Base-by-base conservation (phyloP, 192 early-diverging fungal genomes). In the Helicostylum pulchrum region DNA sequence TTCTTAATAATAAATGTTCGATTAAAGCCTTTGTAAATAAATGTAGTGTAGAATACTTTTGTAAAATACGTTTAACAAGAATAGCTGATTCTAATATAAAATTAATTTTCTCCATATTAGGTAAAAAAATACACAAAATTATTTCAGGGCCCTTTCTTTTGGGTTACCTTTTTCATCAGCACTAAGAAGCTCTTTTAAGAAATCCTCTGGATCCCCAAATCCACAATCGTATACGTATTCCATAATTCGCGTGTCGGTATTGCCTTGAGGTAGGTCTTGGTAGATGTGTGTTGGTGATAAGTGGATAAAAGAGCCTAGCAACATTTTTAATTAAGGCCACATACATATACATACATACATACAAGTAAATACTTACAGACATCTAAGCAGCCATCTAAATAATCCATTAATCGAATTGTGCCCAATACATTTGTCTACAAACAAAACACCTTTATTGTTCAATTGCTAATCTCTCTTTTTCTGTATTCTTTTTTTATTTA, bases 1-100 rank as follows among this genome's bases (percentile, higher is more conserved):
- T 67, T 21, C 73, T 67, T 12, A 70, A 57, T 19, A 81, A 72
- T 34, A 81, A 34, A 42, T 78, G 77, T 46, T 81, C 79, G 0
- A 75, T 74, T 34, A 81, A 53, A 6, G 71, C 70, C 51, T 81
- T 81, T 31, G 79, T 72, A 53, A 81, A 81, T 0, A 73, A 64
- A 49, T 81, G 75, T 3, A 77, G 68, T 44, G 70, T 81, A 39
- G 79, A 77, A 62, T 78, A 81, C n/a, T 67, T 59, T 15, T 32
- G 19, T 31, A 67, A 12, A 12, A 73, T 66, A 17, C 61, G 48
- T 36, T 67, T 66, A 1, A 53, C 31, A 26, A 53, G 42, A 30
- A n/a, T 51, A 44, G 34, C 21, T 19, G 34, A 52, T n/a, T 53
- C 62, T 64, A 53, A 39, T n/a, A 64, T 26, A 43, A 62, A 48